Evolutionary conservation across 352 stramenopile genomes (phyloP), one percentile per base, ranked within the genome.

Genomic region (Pythium aristosporum): DNA sequence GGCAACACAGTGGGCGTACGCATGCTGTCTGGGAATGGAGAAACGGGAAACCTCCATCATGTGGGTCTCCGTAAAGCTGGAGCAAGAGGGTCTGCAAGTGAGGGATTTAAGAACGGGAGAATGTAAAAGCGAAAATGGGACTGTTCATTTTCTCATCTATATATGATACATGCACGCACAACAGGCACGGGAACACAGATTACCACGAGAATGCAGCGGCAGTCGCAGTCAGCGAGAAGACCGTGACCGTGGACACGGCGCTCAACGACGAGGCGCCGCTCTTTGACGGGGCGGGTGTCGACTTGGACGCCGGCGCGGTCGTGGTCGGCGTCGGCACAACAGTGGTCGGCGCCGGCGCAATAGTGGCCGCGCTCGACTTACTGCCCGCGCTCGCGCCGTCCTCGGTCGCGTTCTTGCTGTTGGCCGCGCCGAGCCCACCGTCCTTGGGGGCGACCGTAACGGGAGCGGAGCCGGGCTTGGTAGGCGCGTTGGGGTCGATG

Each of bases 181-280:
- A 41, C n/a, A 36, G 16, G 16, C 48, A 50, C 44, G 20, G 44
- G 20, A 50, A 4, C 18, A n/a, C 44, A 30, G 12, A 11, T 56
- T 67, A 67, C 65, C 65, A 71, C 16, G 47, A 44, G 21, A 72
- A 15, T 16, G 65, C 59, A 9, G 50, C 49, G 54, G 51, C 57
- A 15, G 63, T 56, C 21, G 63, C 53, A 10, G 28, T 49, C 28
- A 70, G 42, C 30, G 59, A 57, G 41, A 72, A 36, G 28, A 67
- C 28, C n/a, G 52, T 63, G 21, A 63, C 47, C 30, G 65, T 42
- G 0, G 60, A 61, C 7, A 30, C 30, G 21, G 44, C 50, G 30
- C 34, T 32, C 43, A 52, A 11, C 21, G 55, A 34, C 23, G 55
- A 39, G 34, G 42, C 53, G 25, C 18, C 53, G 28, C 37, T 65